Base-by-base conservation (phyloP, 2,329 filamentous ascomycete species). In the Exophiala sideris region DNA sequence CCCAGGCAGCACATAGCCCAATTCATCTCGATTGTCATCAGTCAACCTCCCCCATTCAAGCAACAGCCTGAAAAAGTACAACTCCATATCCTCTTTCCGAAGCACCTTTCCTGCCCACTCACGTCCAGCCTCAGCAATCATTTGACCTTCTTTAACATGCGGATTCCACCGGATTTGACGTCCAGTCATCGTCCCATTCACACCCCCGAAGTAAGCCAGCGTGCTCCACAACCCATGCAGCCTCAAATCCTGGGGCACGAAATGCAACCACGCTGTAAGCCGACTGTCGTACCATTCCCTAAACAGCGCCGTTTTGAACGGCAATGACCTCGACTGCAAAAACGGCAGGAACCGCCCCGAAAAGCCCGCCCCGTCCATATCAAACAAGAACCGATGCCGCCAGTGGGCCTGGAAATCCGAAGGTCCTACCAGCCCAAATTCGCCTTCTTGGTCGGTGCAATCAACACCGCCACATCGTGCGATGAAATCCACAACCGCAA, bases 221-320 rank as follows among this genome's bases (percentile, higher is more conserved):
- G 85, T 89, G 58, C 82, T 84, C 74, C 88, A 89, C 38, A 94
- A 71, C 1, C 81, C 87, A 56, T 91, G 87, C 16, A 88, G 82
- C 2, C 89, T 79, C 1, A 86, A 62, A 66, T 94, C 89, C 12
- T 91, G 71, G 7, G 89, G 89, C 1, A 92, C 85, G 63, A 90
- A 94, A 67, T 95, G 89, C 41, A 85, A 73, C 89, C 89, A 95
- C 0, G 89, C 82, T 54, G 78, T 80, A 12, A 94, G 71, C 5
- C 89, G 81, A 46, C 85, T 83, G 54, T 88, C 86, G 69, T 86
- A 89, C 89, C 89, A 95, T 65, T 89, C 84, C 20, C 83, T 80
- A 69, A 91, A 92, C 5, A 92, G 75, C 0, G 84, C 84, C 0
- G 72, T 81, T 60, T 89, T 78, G 66, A 94, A 82, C 0, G 88